Percentiles rank a stretch among this genome's conserved stretches.
phyloP scores from a whole-genome alignment of 2,329 filamentous ascomycete genomes.

The Aspergillus sp. region DNA sequence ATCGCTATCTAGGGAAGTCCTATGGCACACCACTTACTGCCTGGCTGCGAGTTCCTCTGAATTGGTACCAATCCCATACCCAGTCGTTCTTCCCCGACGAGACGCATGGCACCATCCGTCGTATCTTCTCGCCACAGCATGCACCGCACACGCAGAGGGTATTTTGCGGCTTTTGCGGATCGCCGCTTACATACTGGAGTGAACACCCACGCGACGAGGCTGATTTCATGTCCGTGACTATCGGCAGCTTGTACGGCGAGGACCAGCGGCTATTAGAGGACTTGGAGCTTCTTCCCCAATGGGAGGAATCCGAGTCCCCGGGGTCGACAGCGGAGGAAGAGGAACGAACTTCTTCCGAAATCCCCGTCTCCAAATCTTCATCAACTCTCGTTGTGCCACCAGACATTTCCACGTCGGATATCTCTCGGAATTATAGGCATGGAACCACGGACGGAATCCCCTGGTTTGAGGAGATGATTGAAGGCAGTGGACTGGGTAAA shows the following conservation, averaged over 20 bases:
- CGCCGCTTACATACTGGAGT: slow-evolving; percentile 79
- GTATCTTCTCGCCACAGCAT: slow-evolving; percentile 62
- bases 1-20: slow-evolving; percentile 52
- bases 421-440: slow-evolving; percentile 38
- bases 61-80: slow-evolving; percentile 76
- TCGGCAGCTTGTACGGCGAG: slow-evolving; percentile 72
- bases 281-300: slow-evolving; percentile 66
- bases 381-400: slow-evolving; percentile 25
- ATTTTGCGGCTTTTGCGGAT: slow-evolving; percentile 92
- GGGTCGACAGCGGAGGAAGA: slow-evolving; percentile 29
- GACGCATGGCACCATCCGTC: slow-evolving; percentile 64
- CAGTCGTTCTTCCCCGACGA: slow-evolving; percentile 78
- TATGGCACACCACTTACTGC: slow-evolving; percentile 73
- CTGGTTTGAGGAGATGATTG: slow-evolving; percentile 82
- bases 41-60: slow-evolving; percentile 78
- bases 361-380: slow-evolving; percentile 9
- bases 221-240: slow-evolving; percentile 75
- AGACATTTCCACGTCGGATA: slow-evolving; percentile 14
- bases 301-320: slow-evolving; percentile 28
- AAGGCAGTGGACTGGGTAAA: slow-evolving; percentile 70
- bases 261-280: slow-evolving; percentile 74
- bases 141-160: slow-evolving; percentile 65
- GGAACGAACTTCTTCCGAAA: slow-evolving; percentile 19
- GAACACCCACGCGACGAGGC: slow-evolving; percentile 70
- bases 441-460: slow-evolving; percentile 61